Percentiles rank a stretch among this genome's conserved stretches.
Conservation (phyloP, 768 basidiomycete species). For the Termitomyces sp. region DNA sequence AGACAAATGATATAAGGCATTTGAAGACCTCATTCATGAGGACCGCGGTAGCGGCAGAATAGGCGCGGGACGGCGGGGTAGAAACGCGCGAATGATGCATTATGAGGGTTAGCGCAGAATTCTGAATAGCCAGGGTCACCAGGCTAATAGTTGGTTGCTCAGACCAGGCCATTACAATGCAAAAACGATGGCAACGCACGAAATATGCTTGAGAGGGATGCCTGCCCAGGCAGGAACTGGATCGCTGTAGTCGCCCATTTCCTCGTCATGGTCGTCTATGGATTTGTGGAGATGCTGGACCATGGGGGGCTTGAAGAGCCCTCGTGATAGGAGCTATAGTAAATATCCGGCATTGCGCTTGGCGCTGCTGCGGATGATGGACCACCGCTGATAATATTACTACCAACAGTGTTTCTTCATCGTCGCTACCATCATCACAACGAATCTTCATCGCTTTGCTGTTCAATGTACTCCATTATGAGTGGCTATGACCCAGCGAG, state of each 20-base stretch:
- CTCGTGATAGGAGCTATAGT: not conserved
- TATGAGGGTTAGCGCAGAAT: constrained; percentile 85
- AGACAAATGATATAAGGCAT: constrained; percentile 78
- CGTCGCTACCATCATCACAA: no score
- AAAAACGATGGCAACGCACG: constrained; percentile 43
- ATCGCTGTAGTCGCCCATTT: constrained; percentile 34
- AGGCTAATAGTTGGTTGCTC: constrained; percentile 42
- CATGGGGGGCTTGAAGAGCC: constrained; percentile 16
- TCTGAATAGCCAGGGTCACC: constrained; percentile 87
- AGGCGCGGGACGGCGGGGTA: constrained; percentile 67
- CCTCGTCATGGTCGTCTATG: constrained; percentile 34
- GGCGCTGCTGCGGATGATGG: constrained; percentile 11
- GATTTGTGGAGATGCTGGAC: constrained; percentile 21
- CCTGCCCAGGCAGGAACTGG: constrained; percentile 59
- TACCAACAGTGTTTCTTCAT: no score
- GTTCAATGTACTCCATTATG: no score
- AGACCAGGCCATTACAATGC: not conserved
- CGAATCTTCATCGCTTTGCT: no score
- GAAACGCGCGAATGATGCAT: constrained; percentile 96
- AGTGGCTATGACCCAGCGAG: no score
- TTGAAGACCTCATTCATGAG: constrained; percentile 94
- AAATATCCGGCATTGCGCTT: not conserved
- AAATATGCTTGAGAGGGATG: constrained; percentile 76
- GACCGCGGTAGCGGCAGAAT: constrained; percentile 93
- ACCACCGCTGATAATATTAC: constrained; percentile 4